These are phyloP conservation scores for Dicorynia guianensis DNA, from an alignment of 306 rosid species.

Conservation along the genomic window DNA sequence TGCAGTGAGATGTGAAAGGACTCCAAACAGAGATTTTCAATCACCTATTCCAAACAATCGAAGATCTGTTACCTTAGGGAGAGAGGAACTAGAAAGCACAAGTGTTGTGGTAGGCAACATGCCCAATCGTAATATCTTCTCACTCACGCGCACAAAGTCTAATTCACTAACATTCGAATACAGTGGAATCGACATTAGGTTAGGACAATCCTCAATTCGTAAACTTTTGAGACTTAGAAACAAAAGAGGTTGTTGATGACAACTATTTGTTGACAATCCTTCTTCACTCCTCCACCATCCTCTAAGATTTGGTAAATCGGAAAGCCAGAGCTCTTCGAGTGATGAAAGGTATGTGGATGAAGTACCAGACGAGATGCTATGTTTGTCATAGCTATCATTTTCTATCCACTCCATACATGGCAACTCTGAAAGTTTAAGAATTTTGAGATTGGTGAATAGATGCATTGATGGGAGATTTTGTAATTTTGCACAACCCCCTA, in stretches of 20 bases:
- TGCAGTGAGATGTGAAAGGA: no score
- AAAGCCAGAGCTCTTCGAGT: not conserved
- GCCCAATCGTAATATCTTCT: not conserved
- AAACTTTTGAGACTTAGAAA: not conserved
- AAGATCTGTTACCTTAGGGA: not conserved
- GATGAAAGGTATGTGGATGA: slow-evolving; percentile 4
- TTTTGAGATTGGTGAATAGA: not conserved
- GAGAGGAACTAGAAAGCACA: not conserved
- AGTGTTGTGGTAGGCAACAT: not conserved
- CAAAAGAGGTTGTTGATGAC: not conserved
- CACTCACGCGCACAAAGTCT: not conserved
- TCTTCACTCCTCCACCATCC: slow-evolving; percentile 17
- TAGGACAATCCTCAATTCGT: rapidly evolving
- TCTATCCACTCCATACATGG: slow-evolving; percentile 6
- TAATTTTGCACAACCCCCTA: not conserved
- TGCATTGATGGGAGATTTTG: slow-evolving; percentile 2
- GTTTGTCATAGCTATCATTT: not conserved
- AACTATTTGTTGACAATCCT: not conserved
- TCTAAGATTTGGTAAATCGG: not conserved
- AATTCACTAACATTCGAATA: no score
- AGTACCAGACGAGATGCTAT: not conserved
- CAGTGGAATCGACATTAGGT: slow-evolving; percentile 10
- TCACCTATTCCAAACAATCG: no score
- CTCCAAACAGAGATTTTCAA: no score
- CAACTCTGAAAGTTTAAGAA: rapidly evolving